Evolutionary conservation across 768 basidiomycete species (phyloP), one percentile per base, ranked within the genome.

Genomic region (Leucosporidium scottii): DNA sequence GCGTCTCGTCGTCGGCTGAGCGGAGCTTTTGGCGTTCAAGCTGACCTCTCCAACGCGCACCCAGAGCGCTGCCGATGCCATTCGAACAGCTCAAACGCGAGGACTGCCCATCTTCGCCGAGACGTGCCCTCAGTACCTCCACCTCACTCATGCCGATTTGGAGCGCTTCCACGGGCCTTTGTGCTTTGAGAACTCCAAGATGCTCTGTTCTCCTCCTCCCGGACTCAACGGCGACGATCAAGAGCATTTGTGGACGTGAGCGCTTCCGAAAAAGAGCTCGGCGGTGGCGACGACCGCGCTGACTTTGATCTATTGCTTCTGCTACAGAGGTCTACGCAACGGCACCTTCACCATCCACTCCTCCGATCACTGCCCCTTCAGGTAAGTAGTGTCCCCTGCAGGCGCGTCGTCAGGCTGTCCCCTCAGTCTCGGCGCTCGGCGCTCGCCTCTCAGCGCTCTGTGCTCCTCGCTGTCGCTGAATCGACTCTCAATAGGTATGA

Each of bases 1-100:
- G 89, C 20, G 91, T 82, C 69, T 86, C 87, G 28, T 92, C 90
- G 73, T 89, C 92, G 73, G 87, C 82, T 73, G 93, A 90, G 69
- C 86, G 85, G 78, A 92, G 87, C 76, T 88, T 83, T 83, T 97
- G 93, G 25, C 94, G 82, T 70, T 84, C 85, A 6, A 6, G 34
- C 34, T 36, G 34, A 36, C 34, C 12, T 36, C 12, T 36, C 12
- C 34, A n/a, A n/a, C 12, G 5, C 34, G 34, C 34, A 6, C 39
- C 8, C 15, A 44, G 39, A 15, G 39, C 39, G 39, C 39, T 30
- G 72, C 75, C 34, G 48, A 69, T 63, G 57, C 68, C 51, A 77
- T 78, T 47, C 70, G 77, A 27, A 73, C 73, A 36, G 77, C 77
- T n/a, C 77, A 78, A 58, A 72, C 72, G 4, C 44, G 71, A 25